These are phyloP conservation scores for Cruciata laevipes DNA, from an alignment of 257 asterid species.

Conservation along the genomic window DNA sequence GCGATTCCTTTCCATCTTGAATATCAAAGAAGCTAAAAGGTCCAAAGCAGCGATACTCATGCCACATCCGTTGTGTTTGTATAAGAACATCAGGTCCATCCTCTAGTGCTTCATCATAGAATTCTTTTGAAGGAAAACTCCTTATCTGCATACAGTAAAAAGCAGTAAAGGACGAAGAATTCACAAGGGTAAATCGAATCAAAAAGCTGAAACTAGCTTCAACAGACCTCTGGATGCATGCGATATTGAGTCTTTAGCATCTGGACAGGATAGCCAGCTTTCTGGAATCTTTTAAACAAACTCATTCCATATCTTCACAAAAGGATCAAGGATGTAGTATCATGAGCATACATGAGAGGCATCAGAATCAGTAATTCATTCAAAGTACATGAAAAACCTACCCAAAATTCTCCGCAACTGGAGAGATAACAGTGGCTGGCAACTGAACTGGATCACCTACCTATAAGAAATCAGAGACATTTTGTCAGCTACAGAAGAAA, in stretches of 20 bases:
- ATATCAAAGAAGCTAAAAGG: constrained; percentile 93
- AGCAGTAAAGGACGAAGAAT: constrained; percentile 16
- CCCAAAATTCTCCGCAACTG: constrained; percentile 71
- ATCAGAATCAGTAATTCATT: neutral
- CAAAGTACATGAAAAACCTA: constrained; percentile 22
- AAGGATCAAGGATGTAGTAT: constrained; percentile 7
- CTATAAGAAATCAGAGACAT: constrained; percentile 27
- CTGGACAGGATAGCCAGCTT: constrained; percentile 94
- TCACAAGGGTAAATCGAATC: neutral
- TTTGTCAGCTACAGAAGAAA: constrained; percentile 3
- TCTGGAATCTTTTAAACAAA: constrained; percentile 82
- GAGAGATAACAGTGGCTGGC: constrained; percentile 93
- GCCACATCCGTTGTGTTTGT: constrained; percentile 80
- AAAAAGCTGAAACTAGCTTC: neutral
- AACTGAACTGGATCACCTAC: constrained; percentile 98
- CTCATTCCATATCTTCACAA: constrained; percentile 68
- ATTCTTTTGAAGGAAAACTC: constrained; percentile 93
- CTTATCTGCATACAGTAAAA: constrained; percentile 53
- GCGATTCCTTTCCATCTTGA: constrained; percentile 74
- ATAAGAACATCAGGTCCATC: constrained; percentile 73
- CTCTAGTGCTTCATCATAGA: constrained; percentile 65
- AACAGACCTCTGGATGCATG: constrained; percentile 90
- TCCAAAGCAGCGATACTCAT: constrained; percentile 73
- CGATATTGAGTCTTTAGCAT: constrained; percentile 99
- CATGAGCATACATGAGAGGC: constrained; percentile 5